phyloP scores from a whole-genome alignment of 225 moss, liverwort and hornwort genomes.

The Straminergon stramineum region DNA sequence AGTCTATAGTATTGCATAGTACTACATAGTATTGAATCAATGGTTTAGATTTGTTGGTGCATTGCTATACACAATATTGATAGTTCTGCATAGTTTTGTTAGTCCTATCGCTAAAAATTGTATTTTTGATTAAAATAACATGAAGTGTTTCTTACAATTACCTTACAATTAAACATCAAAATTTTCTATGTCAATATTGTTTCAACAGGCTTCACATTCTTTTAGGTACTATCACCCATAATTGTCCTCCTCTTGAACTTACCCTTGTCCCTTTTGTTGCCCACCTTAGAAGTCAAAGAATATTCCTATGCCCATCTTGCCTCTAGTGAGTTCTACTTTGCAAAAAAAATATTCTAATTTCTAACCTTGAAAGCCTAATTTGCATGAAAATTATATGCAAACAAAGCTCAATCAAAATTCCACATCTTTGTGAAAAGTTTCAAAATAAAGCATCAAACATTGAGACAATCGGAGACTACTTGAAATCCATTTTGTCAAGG shows the following conservation, averaged over 20 bases:
- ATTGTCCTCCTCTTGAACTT: background rate
- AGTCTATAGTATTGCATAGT: too few relatives aligned
- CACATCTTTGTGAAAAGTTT: background rate
- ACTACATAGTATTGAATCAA: too few relatives aligned
- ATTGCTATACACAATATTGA: too few relatives aligned
- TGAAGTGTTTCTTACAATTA: too few relatives aligned
- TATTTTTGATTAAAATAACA: too few relatives aligned
- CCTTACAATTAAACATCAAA: background rate
- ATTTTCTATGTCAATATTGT: background rate
- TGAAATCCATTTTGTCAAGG: rapidly evolving
- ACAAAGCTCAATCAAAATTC: rapidly evolving
- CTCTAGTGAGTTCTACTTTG: rapidly evolving
- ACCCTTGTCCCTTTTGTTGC: rapidly evolving
- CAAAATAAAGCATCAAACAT: rapidly evolving
- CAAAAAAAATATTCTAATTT: background rate
- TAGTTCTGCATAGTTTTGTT: too few relatives aligned
- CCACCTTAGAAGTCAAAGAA: background rate
- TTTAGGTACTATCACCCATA: rapidly evolving
- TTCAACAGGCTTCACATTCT: background rate
- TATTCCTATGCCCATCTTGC: rapidly evolving
- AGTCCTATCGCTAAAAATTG: too few relatives aligned
- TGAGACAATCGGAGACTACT: rapidly evolving
- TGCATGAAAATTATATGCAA: background rate
- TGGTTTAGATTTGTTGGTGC: too few relatives aligned
- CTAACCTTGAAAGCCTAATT: rapidly evolving